Evolutionary conservation across 805 yeast species (phyloP), one percentile per base, ranked within the genome.

Genomic region (Lachancea waltii): DNA sequence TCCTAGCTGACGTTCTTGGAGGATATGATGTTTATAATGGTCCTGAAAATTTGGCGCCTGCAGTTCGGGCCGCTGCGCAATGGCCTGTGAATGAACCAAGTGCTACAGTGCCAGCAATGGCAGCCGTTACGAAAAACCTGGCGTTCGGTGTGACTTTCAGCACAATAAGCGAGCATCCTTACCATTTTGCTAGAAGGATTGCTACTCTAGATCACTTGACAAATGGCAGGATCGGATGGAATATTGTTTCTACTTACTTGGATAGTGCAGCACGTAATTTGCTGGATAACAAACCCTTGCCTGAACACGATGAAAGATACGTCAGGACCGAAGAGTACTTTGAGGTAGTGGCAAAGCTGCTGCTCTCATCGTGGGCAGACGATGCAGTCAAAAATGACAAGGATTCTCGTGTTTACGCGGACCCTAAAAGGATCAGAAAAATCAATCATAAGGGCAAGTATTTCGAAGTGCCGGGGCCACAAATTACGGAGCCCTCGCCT

Each of bases 221-320:
- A 3, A 51, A 54, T 18, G 70, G 70, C 10, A 50, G 70, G 43
- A 41, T 65, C 35, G 70, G 69, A 20, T 65, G 70, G 70, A 65
- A 65, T 41, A 56, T 65, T 8, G 70, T 66, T n/a, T 56, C 68
- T 10, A 58, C 66, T 4, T 64, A 65, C 38, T 46, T 64, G 38
- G 67, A 65, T 35, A 57, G 65, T 44, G 69, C 69, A 7, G 61
- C 69, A 9, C 49, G 63, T 41, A 62, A 64, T 40, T 47, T 62
- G 20, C 48, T 62, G 24, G 60, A 62, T 32, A 60, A 59, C 4
- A 56, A 54, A 22, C 37, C 47, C 3, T 56, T 63, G 19, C 62
- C 65, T 13, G 54, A 54, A 4, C 70, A 66, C 41, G 67, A 61
- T 24, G 65, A 63, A 40, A 54, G 71, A 36, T 66, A 66, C 41